Conservation (phyloP, 495 filamentous ascomycete genomes). For the Xylaria grammica region DNA sequence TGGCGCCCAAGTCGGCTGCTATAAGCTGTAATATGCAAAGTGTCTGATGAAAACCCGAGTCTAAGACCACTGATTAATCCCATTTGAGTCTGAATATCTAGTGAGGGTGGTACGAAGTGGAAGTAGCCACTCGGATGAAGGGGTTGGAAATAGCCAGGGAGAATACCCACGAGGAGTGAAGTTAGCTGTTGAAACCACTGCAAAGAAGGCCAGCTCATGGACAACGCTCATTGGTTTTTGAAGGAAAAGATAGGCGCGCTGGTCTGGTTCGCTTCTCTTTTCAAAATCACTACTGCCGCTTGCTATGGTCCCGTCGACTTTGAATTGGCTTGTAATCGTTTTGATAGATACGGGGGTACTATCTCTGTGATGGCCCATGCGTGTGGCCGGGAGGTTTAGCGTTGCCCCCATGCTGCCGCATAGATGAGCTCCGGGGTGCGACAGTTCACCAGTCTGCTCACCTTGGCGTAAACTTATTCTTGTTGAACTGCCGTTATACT, state of each 20-base stretch:
- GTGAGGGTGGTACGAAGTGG: not conserved
- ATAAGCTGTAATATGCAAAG: conserved; percentile 47
- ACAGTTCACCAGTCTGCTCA: not conserved
- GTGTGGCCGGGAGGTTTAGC: not conserved
- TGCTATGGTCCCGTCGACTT: conserved; percentile 16
- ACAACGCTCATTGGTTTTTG: conserved; percentile 33
- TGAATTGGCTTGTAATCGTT: not conserved
- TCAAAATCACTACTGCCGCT: conserved; percentile 32
- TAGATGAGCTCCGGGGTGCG: not conserved
- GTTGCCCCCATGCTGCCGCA: not conserved
- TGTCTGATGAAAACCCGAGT: conserved; percentile 39
- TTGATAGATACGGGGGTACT: not conserved
- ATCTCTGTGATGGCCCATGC: not conserved
- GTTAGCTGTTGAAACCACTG: conserved; percentile 37
- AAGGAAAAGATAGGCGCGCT: conserved; percentile 33
- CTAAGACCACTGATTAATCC: conserved; percentile 21
- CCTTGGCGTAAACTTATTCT: too few species aligned
- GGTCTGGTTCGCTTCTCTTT: conserved; percentile 23
- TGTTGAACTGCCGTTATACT: too few species aligned
- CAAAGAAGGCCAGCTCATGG: conserved; percentile 37
- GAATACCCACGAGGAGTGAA: conserved; percentile 38
- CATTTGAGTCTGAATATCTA: not conserved
- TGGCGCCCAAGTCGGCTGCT: conserved; percentile 48
- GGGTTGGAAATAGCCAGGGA: not conserved
- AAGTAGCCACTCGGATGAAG: not conserved